Base-by-base conservation (phyloP, 352 stramenopile species). In the Globisporangium acanthophoron region DNA sequence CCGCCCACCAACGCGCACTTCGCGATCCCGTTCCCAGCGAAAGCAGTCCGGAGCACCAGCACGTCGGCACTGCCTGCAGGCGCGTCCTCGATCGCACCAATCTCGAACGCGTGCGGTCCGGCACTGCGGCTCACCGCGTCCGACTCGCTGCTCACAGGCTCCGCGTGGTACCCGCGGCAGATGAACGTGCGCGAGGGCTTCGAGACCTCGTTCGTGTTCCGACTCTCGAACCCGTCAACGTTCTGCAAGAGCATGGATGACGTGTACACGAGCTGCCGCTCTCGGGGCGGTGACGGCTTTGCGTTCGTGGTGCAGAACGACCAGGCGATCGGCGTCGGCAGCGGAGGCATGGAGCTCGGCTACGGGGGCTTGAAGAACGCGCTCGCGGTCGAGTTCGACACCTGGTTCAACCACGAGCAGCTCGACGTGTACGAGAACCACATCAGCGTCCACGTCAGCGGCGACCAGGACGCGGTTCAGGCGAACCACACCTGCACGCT, bases 361-460 rank as follows among this genome's bases (percentile, higher is more conserved):
- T 98, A 97, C 54, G 87, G 73, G 3, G 88, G 88, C 4, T 74
- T 98, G 33, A 52, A 55, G n/a, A 94, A 97, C 56, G 70, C 80
- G 12, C 55, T 98, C 1, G 91, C 72, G 3, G 61, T 98, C 16
- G 92, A 98, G 62, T 97, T 98, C 54, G 92, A 98, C 65, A 97
- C 89, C 12, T 97, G 83, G 76, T 96, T 87, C 71, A 97, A 98
- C 66, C 62, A 72, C 7, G 88, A 97, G 35, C 70, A 89, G 53
- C 52, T 80, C 15, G 92, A 98, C 48, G 71, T 70, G 29, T 97
- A 93, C 66, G 87, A 97, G 66, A 98, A 98, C 65, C 94, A 98
- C 70, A 73, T 98, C 24, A 90, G 80, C 58, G 76, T 98, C 5
- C 87, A 96, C 39, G 74, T 85, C 18, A 73, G 76, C 40, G 76